phyloP scores from a whole-genome alignment of 306 rosid genomes.

The Cotoneaster glaucophyllus region DNA sequence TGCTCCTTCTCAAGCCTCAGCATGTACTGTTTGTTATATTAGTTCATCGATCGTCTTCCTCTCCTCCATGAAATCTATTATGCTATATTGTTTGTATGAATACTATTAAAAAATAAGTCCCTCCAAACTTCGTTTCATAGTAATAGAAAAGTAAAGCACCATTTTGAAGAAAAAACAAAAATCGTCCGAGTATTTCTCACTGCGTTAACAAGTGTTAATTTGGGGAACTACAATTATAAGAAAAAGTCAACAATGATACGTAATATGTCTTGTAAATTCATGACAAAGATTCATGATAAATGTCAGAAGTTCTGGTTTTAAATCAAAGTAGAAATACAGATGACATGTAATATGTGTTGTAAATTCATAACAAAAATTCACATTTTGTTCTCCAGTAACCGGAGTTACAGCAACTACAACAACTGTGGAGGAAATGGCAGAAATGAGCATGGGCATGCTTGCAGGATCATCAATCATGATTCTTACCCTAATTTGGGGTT shows the following conservation, averaged over 20 bases:
- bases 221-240: no score
- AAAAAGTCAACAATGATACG: neutral
- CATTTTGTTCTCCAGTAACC: conserved; percentile 4
- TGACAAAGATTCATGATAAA: neutral
- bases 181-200: no score
- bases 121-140: no score
- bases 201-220: no score
- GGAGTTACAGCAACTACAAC: conserved; percentile 24
- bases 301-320: neutral
- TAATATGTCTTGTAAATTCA: neutral
- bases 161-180: no score
- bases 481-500: conserved; percentile 34
- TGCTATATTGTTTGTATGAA: neutral
- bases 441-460: conserved; percentile 25
- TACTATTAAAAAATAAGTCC: neutral
- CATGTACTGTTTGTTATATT: neutral
- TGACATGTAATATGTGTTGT: neutral
- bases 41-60: neutral
- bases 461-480: conserved; percentile 29
- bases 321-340: neutral
- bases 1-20: neutral
- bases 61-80: neutral
- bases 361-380: neutral
- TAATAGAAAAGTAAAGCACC: no score
- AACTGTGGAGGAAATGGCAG: neutral